Base-by-base conservation (phyloP, 2,329 filamentous ascomycete species). In the Thelonectria olida region DNA sequence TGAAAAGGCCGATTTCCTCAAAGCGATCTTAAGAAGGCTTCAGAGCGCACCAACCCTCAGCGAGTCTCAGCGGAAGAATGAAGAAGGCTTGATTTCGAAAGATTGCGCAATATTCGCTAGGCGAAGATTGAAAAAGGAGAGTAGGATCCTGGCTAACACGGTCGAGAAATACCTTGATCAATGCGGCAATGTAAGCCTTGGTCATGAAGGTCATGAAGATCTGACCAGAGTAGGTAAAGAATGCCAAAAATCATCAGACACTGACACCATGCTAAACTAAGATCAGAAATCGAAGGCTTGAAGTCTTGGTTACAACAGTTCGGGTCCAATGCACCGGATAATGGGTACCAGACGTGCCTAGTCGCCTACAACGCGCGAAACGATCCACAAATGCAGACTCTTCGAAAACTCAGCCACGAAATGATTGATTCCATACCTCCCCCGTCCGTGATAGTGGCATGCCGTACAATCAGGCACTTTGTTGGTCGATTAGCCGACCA, bases 401-500 rank as follows among this genome's bases (percentile, higher is more conserved):
- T 72, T 7, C 23, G 42, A 25, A 34, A 28, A 2, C n/a, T 54
- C 20, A 19, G 52, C 7, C 42, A 55, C 3, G 52, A 39, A 41
- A 31, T 19, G 4, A 22, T 49, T 15, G 4, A 28, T 12, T 10
- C 34, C 17, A n/a, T 10, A 15, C 17, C 15, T 2, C 42, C 52
- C 1, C 19, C 5, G 1, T 25, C 27, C 2, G 44, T 42, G 4
- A 10, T 39, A 1, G 31, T 50, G n/a, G 22, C 39, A 0, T 81
- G 80, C 56, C 56, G 62, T 4, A 39, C 48, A 3, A 71, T 78
- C 5, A 69, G 72, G 5, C 83, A 85, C 64, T 73, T 75, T 31
- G 67, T 85, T 7, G 81, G 83, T 2, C 75, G 82, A 1, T 66
- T 86, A 2, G 78, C 78, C n/a, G 70, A 80, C 20, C 79, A 80